phyloP scores from a whole-genome alignment of 148 eudicot species.

The Drosera capensis region DNA sequence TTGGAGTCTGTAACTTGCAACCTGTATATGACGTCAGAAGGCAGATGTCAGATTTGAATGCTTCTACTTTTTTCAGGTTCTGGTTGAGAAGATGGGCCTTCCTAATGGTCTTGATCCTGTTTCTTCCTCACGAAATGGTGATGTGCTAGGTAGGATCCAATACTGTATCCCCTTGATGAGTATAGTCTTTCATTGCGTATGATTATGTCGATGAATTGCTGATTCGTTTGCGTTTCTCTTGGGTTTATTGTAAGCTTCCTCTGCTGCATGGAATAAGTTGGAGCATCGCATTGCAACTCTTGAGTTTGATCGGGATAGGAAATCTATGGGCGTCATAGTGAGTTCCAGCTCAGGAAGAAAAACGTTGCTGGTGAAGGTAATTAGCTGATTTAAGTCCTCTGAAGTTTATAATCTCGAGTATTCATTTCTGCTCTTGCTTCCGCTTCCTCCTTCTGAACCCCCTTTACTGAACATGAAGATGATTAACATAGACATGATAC shows the following conservation, averaged over 20 bases:
- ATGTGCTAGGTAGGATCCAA: slow-evolving; percentile 22
- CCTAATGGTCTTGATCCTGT: slow-evolving; percentile 16
- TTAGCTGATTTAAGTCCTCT: not conserved
- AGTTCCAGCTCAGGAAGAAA: slow-evolving; percentile 40
- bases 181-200: not conserved
- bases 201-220: not conserved
- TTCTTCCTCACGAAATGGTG: slow-evolving; percentile 10
- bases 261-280: slow-evolving; percentile 33
- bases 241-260: slow-evolving; percentile 31
- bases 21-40: not conserved
- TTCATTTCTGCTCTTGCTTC: not conserved
- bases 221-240: not conserved
- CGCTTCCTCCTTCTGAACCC: not conserved
- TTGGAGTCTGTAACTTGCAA: not conserved
- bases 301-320: slow-evolving; percentile 80
- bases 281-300: slow-evolving; percentile 54
- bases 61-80: slow-evolving; percentile 20
- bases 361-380: slow-evolving; percentile 57
- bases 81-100: slow-evolving; percentile 47
- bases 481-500: not conserved
- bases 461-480: not conserved
- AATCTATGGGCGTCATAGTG: slow-evolving; percentile 69
- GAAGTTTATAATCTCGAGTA: not conserved
- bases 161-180: not conserved
- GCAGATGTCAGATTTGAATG: not conserved